A percentile compares a stretch with the other conserved stretches of the same genome.
These are phyloP conservation scores for Mycosarcoma maydis DNA, from an alignment of 1,284 basidiomycete genomes.

Conservation along the genomic window DNA sequence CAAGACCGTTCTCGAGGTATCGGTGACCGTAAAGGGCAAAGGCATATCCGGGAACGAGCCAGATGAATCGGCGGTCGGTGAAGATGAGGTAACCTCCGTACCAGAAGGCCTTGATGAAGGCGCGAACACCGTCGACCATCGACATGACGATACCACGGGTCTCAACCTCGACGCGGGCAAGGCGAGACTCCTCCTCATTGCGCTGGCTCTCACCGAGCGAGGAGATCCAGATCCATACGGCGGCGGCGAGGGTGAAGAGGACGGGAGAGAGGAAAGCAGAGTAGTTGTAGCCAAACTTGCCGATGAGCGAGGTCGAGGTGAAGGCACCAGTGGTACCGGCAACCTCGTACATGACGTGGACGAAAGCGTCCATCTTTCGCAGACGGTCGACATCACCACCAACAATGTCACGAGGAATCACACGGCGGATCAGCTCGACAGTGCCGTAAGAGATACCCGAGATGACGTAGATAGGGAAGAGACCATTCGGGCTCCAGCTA, in stretches of 20 bases:
- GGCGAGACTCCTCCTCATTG: slow-evolving; percentile 26
- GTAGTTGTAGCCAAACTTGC: slow-evolving; percentile 67
- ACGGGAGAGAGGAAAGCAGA: slow-evolving; percentile 63
- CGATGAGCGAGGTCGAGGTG: slow-evolving; percentile 66
- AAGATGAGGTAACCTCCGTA: slow-evolving; percentile 63
- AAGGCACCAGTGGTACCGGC: slow-evolving; percentile 68
- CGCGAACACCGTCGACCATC: slow-evolving; percentile 50
- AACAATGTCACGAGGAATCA: slow-evolving; percentile 66
- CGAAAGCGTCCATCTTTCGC: slow-evolving; percentile 67
- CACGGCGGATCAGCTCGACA: slow-evolving; percentile 68
- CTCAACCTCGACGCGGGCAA: slow-evolving; percentile 36
- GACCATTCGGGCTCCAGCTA: slow-evolving; percentile 63
- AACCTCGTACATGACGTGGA: slow-evolving; percentile 68
- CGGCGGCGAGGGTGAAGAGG: slow-evolving; percentile 61
- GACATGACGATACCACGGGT: slow-evolving; percentile 36
- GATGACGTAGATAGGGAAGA: slow-evolving; percentile 64
- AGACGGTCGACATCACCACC: slow-evolving; percentile 63
- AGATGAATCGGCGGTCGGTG: slow-evolving; percentile 64
- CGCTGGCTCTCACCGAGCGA: slow-evolving; percentile 45
- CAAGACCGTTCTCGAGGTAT: slow-evolving; percentile 68
- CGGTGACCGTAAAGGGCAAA: slow-evolving; percentile 67
- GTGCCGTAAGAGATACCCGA: slow-evolving; percentile 67
- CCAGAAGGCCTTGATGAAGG: slow-evolving; percentile 64
- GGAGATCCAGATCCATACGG: slow-evolving; percentile 57
- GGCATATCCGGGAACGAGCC: slow-evolving; percentile 66